These are phyloP conservation scores for Ceriops tagal DNA, from an alignment of 345 rosid species.

Conservation along the genomic window DNA sequence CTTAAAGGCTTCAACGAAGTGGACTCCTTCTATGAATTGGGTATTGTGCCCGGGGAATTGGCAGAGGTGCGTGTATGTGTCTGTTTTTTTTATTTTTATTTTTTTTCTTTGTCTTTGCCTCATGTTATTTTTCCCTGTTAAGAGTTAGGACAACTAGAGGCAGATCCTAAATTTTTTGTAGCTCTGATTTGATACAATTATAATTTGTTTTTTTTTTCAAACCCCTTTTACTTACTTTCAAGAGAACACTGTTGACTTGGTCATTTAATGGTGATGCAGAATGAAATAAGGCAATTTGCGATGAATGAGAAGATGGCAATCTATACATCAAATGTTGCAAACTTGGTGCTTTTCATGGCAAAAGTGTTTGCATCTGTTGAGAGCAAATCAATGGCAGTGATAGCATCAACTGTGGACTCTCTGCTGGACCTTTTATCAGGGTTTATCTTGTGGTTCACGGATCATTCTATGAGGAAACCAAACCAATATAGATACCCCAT, in stretches of 20 bases:
- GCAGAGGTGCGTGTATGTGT: slow-evolving; percentile 30
- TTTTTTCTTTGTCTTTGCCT: too few relatives aligned
- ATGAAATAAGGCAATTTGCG: slow-evolving; percentile 28
- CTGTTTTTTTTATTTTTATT: too few relatives aligned
- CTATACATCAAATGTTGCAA: slow-evolving; percentile 40
- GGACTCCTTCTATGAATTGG: slow-evolving; percentile 44
- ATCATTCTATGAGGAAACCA: slow-evolving; percentile 34
- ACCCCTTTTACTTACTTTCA: too few relatives aligned
- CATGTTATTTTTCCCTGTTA: too few relatives aligned
- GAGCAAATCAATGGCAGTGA: slow-evolving; percentile 39
- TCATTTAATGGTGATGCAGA: slow-evolving; percentile 6
- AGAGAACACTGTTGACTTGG: not conserved
- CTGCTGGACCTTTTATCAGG: slow-evolving; percentile 43
- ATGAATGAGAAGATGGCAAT: slow-evolving; percentile 35
- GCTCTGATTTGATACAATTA: too few relatives aligned
- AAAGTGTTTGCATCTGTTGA: slow-evolving; percentile 34
- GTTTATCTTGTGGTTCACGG: slow-evolving; percentile 48
- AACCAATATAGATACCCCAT: slow-evolving; percentile 42
- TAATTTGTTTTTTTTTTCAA: too few relatives aligned
- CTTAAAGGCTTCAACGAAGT: slow-evolving; percentile 46
- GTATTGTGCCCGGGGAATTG: slow-evolving; percentile 32
- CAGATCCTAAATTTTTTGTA: too few relatives aligned
- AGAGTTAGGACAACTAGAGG: too few relatives aligned
- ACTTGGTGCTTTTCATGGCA: slow-evolving; percentile 41
- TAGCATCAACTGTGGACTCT: slow-evolving; percentile 44